Percentiles rank a stretch among this genome's conserved stretches.
Evolutionary conservation across 2,329 filamentous ascomycete genomes (phyloP).

Genomic region (Venturia effusa): DNA sequence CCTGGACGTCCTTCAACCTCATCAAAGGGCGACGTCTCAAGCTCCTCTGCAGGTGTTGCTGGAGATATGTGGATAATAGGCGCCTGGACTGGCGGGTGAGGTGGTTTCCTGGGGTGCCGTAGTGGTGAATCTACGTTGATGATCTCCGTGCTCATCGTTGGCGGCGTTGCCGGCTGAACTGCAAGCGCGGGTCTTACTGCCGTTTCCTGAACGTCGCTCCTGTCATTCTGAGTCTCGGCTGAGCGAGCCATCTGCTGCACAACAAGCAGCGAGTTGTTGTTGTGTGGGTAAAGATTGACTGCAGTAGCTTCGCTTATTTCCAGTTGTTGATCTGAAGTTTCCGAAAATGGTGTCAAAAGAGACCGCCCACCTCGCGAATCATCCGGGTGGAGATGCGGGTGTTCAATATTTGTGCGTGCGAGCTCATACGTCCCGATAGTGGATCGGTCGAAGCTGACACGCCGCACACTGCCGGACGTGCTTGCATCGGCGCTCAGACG

Average conservation of each 20-base stretch:
- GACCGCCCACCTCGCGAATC: conserved; percentile 29
- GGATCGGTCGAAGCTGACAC: conserved; percentile 22
- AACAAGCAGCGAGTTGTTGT: conserved; percentile 52
- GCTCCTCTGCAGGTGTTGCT: conserved; percentile 39
- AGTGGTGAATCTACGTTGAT: conserved; percentile 43
- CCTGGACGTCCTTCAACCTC: conserved; percentile 20
- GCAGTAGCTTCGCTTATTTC: conserved; percentile 53
- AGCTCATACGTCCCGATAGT: conserved; percentile 21
- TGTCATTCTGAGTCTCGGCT: conserved; percentile 7
- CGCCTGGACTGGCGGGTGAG: conserved; percentile 30
- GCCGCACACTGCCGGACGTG: conserved; percentile 17
- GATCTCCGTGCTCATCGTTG: neutral
- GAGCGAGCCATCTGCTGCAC: conserved; percentile 39
- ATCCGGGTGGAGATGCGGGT: conserved; percentile 26
- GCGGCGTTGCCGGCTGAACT: conserved; percentile 15
- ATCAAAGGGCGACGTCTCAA: conserved; percentile 22
- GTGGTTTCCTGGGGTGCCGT: conserved; percentile 46
- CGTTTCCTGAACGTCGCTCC: neutral
- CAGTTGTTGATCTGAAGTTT: conserved; percentile 35
- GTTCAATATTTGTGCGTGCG: conserved; percentile 27
- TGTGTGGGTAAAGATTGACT: conserved; percentile 50
- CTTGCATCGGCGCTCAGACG: conserved; percentile 19
- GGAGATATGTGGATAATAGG: conserved; percentile 46
- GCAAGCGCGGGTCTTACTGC: conserved; percentile 7
- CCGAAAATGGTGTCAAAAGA: conserved; percentile 39